Evolutionary conservation across 2,329 filamentous ascomycete species (phyloP).

Genomic region (Nemania serpens): DNA sequence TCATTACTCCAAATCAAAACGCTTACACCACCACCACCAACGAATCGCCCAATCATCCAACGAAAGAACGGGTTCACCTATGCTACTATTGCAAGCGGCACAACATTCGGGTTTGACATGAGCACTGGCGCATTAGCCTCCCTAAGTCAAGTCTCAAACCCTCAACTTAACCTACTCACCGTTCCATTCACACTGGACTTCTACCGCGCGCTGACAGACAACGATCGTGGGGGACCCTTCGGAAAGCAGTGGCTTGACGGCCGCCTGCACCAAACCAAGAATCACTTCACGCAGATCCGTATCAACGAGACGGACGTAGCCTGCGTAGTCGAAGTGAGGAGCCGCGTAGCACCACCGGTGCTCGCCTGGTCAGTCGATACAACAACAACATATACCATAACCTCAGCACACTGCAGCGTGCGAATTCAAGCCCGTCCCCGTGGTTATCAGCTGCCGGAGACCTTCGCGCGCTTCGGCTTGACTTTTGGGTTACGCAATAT

Average conservation of each 20-base stretch:
- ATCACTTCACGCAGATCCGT: slow-evolving; percentile 46
- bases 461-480: slow-evolving; percentile 67
- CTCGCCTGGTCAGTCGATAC: slow-evolving; percentile 63
- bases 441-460: slow-evolving; percentile 56
- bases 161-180: slow-evolving; percentile 48
- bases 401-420: slow-evolving; percentile 53
- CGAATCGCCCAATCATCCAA: slow-evolving; percentile 30
- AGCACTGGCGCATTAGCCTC: slow-evolving; percentile 48
- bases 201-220: slow-evolving; percentile 70
- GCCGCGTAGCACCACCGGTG: slow-evolving; percentile 64
- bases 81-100: slow-evolving; percentile 44
- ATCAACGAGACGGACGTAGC: slow-evolving; percentile 40
- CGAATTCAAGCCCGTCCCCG: slow-evolving; percentile 53
- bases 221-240: slow-evolving; percentile 60
- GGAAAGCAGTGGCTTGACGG: slow-evolving; percentile 61
- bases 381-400: slow-evolving; percentile 60
- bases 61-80: slow-evolving; percentile 40
- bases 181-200: slow-evolving; percentile 56
- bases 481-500: slow-evolving; percentile 50
- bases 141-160: slow-evolving; percentile 44
- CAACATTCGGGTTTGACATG: slow-evolving; percentile 52
- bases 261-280: slow-evolving; percentile 52
- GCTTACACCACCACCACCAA: slow-evolving; percentile 14
- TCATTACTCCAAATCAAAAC: slow-evolving; percentile 39
- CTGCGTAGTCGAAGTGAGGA: slow-evolving; percentile 51